Conservation (phyloP, 169 alveolate genomes). For the Plasmodium blacklocki region DNA sequence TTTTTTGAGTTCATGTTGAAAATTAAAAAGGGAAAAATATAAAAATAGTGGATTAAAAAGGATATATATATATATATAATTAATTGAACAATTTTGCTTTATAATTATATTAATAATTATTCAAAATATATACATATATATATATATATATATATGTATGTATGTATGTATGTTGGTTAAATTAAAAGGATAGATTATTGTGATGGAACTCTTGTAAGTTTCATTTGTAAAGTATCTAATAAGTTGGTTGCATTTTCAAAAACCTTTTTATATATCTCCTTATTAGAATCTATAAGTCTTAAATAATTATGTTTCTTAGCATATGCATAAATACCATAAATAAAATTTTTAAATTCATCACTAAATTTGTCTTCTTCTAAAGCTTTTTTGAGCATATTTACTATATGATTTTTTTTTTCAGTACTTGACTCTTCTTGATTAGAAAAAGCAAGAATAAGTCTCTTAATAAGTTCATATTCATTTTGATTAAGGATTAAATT, state of each 20-base stretch:
- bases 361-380: slow-evolving; percentile 7
- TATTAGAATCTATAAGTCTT: not conserved
- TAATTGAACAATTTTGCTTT: too few species aligned
- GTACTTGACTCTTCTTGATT: not conserved
- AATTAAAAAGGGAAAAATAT: too few species aligned
- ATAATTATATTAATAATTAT: too few species aligned
- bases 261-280: not conserved
- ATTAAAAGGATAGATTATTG: too few species aligned
- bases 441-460: slow-evolving; percentile 6
- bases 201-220: too few species aligned
- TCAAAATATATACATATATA: too few species aligned
- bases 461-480: slow-evolving; percentile 17
- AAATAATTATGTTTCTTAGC: slow-evolving; percentile 25
- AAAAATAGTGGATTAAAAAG: too few species aligned
- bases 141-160: too few species aligned
- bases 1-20: too few species aligned
- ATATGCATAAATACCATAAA: slow-evolving; percentile 33
- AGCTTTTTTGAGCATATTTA: slow-evolving; percentile 1
- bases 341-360: slow-evolving; percentile 15
- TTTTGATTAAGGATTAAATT: slow-evolving; percentile 8
- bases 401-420: not conserved
- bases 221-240: not conserved
- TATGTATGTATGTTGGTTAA: too few species aligned
- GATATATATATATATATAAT: too few species aligned
- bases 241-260: not conserved